These are phyloP conservation scores for Lasiosphaeria hispida DNA, from an alignment of 495 filamentous ascomycete species.

Conservation along the genomic window DNA sequence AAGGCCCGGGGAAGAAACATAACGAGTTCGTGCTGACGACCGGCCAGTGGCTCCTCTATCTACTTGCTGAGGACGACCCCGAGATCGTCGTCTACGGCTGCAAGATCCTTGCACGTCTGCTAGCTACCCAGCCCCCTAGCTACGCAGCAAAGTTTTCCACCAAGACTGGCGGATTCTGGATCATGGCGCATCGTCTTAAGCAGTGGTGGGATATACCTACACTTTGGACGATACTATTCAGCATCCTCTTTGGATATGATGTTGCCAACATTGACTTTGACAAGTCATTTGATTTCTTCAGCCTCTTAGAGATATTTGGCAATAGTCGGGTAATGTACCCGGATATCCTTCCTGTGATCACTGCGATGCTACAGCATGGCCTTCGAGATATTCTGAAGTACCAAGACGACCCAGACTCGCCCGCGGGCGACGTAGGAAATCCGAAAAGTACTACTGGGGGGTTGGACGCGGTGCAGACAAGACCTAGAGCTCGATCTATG, in stretches of 20 bases:
- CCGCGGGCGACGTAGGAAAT: conserved; percentile 28
- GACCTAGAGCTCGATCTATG: conserved; percentile 47
- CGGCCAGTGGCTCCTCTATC: conserved; percentile 85
- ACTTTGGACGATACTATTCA: conserved; percentile 87
- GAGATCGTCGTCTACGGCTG: conserved; percentile 77
- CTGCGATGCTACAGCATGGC: conserved; percentile 83
- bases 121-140: conserved; percentile 71
- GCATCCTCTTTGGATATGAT: conserved; percentile 82
- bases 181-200: conserved; percentile 77
- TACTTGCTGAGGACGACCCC: conserved; percentile 82
- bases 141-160: conserved; percentile 83
- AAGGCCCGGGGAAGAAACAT: conserved; percentile 17
- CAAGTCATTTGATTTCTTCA: conserved; percentile 68
- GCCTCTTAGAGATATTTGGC: conserved; percentile 69
- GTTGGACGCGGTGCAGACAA: conserved; percentile 27
- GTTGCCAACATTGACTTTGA: conserved; percentile 72
- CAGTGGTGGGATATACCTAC: conserved; percentile 85
- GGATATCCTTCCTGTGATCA: conserved; percentile 76
- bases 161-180: conserved; percentile 80
- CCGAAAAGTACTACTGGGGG: conserved; percentile 16
- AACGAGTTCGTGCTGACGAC: conserved; percentile 40
- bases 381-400: conserved; percentile 64
- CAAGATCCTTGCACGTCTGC: conserved; percentile 82
- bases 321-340: conserved; percentile 67
- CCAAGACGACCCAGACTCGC: conserved; percentile 57